These are phyloP conservation scores for Hyaloscypha finlandica DNA, from an alignment of 495 filamentous ascomycete species.

Conservation along the genomic window DNA sequence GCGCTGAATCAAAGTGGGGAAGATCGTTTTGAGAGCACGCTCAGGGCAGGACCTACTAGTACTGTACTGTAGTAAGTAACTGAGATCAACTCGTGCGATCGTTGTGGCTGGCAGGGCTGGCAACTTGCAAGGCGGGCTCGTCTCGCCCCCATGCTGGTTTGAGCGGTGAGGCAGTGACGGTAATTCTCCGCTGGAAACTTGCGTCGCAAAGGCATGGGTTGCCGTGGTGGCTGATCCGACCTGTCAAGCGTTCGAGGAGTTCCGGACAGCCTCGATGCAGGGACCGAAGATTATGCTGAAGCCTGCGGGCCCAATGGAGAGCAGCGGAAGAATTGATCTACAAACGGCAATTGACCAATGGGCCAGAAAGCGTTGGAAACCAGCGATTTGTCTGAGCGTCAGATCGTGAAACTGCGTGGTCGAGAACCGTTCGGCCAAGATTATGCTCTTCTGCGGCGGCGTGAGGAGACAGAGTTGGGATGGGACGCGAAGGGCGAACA, in stretches of 20 bases:
- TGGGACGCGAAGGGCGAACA: constrained; percentile 1
- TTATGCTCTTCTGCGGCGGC: neutral
- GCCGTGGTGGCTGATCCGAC: neutral
- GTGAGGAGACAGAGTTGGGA: neutral
- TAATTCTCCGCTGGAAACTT: constrained; percentile 21
- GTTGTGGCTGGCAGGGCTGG: constrained; percentile 8
- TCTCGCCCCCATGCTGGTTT: constrained; percentile 33
- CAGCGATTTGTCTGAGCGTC: neutral
- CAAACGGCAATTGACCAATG: constrained; percentile 33
- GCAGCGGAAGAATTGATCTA: constrained; percentile 6
- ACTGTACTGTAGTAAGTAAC: neutral
- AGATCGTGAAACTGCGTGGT: neutral
- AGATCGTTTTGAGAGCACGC: neutral
- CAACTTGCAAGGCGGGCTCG: constrained; percentile 10
- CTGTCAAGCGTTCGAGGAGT: constrained; percentile 23
- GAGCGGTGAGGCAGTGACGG: constrained; percentile 31
- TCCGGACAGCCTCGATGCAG: constrained; percentile 12
- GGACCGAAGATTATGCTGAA: constrained; percentile 20
- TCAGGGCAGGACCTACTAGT: neutral
- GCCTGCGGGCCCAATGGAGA: constrained; percentile 18
- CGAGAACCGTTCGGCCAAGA: neutral
- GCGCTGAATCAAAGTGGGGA: constrained; percentile 3
- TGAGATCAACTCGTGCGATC: constrained; percentile 17
- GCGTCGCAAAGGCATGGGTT: neutral
- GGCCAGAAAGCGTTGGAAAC: neutral